These are phyloP conservation scores for Populus davidiana DNA, from an alignment of 345 rosid species.

Conservation along the genomic window DNA sequence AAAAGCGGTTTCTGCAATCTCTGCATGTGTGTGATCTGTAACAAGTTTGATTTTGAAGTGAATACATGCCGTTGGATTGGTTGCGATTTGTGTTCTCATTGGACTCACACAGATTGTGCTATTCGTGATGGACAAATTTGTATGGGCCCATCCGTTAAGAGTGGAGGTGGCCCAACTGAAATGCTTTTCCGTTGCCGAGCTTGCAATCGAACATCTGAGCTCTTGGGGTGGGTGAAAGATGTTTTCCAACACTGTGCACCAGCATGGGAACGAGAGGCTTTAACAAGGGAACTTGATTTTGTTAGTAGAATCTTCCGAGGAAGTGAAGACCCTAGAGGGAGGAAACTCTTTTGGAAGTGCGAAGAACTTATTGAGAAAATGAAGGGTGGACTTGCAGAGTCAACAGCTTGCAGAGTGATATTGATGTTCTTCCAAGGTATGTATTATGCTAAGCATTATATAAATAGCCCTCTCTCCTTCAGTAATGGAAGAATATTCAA, in stretches of 20 bases:
- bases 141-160: conserved; percentile 72
- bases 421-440: conserved; percentile 88
- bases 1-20: conserved; percentile 95
- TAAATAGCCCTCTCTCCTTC: background rate
- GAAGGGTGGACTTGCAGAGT: conserved; percentile 68
- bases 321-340: conserved; percentile 85
- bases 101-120: conserved; percentile 99
- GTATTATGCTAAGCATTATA: background rate
- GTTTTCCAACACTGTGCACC: conserved; percentile 95
- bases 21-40: conserved; percentile 97
- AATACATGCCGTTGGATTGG: conserved; percentile 99
- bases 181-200: conserved; percentile 90
- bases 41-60: conserved; percentile 92
- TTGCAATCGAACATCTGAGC: conserved; percentile 86
- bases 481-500: background rate
- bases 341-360: conserved; percentile 86
- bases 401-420: conserved; percentile 69
- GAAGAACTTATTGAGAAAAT: conserved; percentile 79
- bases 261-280: conserved; percentile 82
- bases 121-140: conserved; percentile 81
- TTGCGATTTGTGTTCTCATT: conserved; percentile 93
- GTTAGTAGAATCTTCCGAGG: conserved; percentile 80
- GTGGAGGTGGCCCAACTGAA: conserved; percentile 61
- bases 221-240: conserved; percentile 95
- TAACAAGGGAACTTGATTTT: conserved; percentile 81